Evolutionary conservation across 352 stramenopile species (phyloP), one percentile per base, ranked within the genome.

Genomic region (Globisporangium splendens): DNA sequence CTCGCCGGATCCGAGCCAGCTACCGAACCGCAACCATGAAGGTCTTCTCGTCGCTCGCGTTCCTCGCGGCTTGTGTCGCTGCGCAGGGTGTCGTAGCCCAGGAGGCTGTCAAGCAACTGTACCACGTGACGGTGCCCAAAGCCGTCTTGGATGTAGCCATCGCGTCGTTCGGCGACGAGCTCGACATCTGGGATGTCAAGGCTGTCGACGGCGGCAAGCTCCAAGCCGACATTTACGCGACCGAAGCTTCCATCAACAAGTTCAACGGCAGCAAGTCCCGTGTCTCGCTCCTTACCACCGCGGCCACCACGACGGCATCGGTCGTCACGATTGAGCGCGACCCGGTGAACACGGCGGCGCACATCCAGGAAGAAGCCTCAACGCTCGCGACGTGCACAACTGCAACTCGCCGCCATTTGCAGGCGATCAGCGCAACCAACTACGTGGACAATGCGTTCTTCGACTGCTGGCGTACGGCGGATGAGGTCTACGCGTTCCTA

Each of bases 71-170:
- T 13, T 57, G 66, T 21, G 50, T 62, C 38, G 49, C 41, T 8
- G 61, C 53, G 24, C 61, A 70, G 24, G 48, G 47, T 46, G 54
- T 47, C 13, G 66, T 62, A 6, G 28, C 66, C 17, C 54, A 70
- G 14, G 61, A 49, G 3, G 58, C 18, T 15, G 22, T 52, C 50
- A 70, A 73, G 66, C 62, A 73, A 41, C 66, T 70, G 42, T 73
- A 60, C 58, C 66, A 73, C 55, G 66, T 73, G 5, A 73, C 57
- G 3, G 62, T 68, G 41, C 58, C 66, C 28, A 73, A 70, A 58
- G 39, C 33, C 18, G 55, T 70, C 7, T 59, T 61, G 2, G 54
- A 61, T 17, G 42, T 31, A 2, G 44, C 54, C 28, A 38, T 61
- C 54, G 20, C 31, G 24, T 35, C 35, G 33, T 54, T 61, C 44